phyloP scores from a whole-genome alignment of 176 grass and related monocot species.

The Musa acuminata region DNA sequence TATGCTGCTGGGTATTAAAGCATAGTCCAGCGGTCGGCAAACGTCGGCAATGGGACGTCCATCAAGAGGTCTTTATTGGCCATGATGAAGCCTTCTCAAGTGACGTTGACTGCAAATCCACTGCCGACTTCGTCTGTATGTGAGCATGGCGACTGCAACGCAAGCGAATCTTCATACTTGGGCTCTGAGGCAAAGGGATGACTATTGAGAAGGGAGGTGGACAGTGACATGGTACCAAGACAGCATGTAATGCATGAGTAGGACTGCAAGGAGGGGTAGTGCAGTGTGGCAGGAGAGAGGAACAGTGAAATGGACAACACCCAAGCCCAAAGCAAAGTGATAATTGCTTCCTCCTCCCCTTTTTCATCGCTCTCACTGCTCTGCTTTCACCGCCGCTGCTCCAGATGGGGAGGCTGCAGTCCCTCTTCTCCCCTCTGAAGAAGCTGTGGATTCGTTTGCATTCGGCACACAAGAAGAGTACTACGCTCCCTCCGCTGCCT shows the following conservation, averaged over 20 bases:
- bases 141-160: no score
- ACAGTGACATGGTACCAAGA: slow-evolving; percentile 59
- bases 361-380: slow-evolving; percentile 2
- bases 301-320: no score
- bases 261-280: slow-evolving; percentile 19
- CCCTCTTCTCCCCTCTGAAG: slow-evolving; percentile 38
- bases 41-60: no score
- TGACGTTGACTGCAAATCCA: no score
- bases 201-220: slow-evolving; percentile 3
- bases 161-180: no score
- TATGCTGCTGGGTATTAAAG: no score
- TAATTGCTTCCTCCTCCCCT: not conserved
- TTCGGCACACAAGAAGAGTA: slow-evolving; percentile 76
- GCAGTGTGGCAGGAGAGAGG: slow-evolving; percentile 9
- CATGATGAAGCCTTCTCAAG: no score
- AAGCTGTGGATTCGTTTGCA: slow-evolving; percentile 43
- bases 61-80: no score
- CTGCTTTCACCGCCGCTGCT: slow-evolving; percentile 8
- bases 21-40: no score
- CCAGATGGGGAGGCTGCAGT: slow-evolving; percentile 59
- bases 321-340: no score
- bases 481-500: not conserved
- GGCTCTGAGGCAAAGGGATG: no score
- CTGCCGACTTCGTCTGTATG: no score
- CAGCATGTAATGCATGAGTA: slow-evolving; percentile 38